Conservation (phyloP, 1,139 yeast genomes). For the Pichia terricola region DNA sequence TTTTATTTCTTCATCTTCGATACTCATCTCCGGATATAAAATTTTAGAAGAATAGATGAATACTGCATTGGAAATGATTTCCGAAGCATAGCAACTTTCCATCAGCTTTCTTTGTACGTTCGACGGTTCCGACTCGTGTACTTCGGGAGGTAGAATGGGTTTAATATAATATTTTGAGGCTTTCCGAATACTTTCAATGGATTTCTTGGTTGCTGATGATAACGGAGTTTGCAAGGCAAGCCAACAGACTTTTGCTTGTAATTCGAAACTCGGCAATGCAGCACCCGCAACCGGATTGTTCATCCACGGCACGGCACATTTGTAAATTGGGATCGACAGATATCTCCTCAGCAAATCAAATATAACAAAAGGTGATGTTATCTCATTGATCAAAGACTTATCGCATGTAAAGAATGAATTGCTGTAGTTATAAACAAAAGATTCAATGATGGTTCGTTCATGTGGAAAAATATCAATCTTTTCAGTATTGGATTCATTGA, state of each 20-base stretch:
- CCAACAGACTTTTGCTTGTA: conserved; percentile 25
- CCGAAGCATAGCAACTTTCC: conserved; percentile 21
- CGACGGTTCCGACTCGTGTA: conserved; percentile 14
- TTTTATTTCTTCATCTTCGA: conserved; percentile 12
- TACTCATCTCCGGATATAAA: conserved; percentile 11
- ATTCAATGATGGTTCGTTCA: conserved; percentile 23
- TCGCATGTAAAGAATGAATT: conserved; percentile 21
- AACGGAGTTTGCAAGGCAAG: conserved; percentile 17
- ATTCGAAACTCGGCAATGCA: conserved; percentile 20
- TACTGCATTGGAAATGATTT: conserved; percentile 17
- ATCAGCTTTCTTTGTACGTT: conserved; percentile 16
- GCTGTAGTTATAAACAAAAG: conserved; percentile 23
- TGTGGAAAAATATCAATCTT: conserved; percentile 9
- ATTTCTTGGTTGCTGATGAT: conserved; percentile 4
- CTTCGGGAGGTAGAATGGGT: conserved; percentile 17
- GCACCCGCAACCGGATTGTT: conserved; percentile 27
- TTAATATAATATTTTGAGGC: conserved; percentile 16
- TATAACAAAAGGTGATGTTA: conserved; percentile 24
- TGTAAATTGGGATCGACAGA: conserved; percentile 17
- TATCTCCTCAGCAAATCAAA: conserved; percentile 18
- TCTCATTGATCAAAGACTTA: conserved; percentile 9
- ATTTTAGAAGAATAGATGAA: conserved; percentile 16
- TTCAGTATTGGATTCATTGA: not conserved
- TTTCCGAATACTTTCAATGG: conserved; percentile 11
- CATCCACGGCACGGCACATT: conserved; percentile 27